Base-by-base conservation (phyloP, 1,284 basidiomycete species). In the Marasmius sp. region DNA sequence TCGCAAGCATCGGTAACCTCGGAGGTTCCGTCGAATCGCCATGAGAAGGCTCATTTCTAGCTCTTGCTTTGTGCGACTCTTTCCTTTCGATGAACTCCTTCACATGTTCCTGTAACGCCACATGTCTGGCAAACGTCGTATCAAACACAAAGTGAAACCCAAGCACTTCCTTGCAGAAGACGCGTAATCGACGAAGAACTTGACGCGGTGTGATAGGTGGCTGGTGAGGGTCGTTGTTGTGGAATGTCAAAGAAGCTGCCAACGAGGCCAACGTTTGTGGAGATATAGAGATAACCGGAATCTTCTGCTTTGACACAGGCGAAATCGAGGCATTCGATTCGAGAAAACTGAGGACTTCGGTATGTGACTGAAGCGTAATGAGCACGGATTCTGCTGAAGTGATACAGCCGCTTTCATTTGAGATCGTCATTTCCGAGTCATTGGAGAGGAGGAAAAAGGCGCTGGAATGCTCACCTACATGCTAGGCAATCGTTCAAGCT, bases 361-460 rank as follows among this genome's bases (percentile, higher is more conserved):
- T 87, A 71, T 98, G 95, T 14, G 94, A 97, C 76, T 99, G 97
- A 64, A 97, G 85, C n/a, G 94, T 95, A 72, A 99, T 97, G 62
- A 99, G 85, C 41, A 99, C 91, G 12, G 94, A 97, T 81, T 99
- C 97, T 39, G 97, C 97, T 53, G 95, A 97, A 1, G 97, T 99
- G 70, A 99, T 98, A 71, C 97, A 99, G 1, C 97, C 97, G 65
- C 95, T 97, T 63, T 2, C 59, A 60, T 56, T 61, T 20, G 34
- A 48, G 38, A 37, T 7, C 20, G 37, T 20, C 53, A 37, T 41
- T 20, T 55, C 34, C 16, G 22, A 33, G 37, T 51, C 47, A 38
- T 55, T 48, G 48, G 62, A 57, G 54, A 65, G 59, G 22, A 34
- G 22, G 20, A 54, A 10, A 38, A 22, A 54, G 16, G 54, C 18